phyloP scores from a whole-genome alignment of 768 basidiomycete genomes.

The Suillus subaureus region DNA sequence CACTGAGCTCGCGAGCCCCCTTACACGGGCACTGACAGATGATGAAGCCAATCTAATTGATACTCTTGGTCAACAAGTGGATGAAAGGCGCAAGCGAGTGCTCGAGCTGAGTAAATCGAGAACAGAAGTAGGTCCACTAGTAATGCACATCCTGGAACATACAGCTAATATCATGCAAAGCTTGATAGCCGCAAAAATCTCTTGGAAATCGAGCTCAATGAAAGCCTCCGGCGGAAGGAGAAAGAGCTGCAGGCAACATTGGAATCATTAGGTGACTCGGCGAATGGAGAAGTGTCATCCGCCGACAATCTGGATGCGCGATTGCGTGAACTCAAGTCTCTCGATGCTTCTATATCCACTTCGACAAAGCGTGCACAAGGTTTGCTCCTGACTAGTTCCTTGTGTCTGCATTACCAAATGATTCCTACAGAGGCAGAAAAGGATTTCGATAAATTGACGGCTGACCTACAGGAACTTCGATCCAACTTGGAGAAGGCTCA shows the following conservation, averaged over 20 bases:
- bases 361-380: constrained; percentile 67
- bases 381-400: constrained; percentile 20
- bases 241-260: constrained; percentile 79
- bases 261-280: constrained; percentile 70
- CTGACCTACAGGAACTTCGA: constrained; percentile 68
- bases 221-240: constrained; percentile 76
- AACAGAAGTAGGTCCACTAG: constrained; percentile 59
- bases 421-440: constrained; percentile 62
- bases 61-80: constrained; percentile 72
- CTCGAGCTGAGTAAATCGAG: constrained; percentile 67
- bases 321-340: constrained; percentile 64
- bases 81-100: constrained; percentile 69
- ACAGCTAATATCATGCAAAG: constrained; percentile 13
- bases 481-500: constrained; percentile 73
- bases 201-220: constrained; percentile 91
- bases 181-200: constrained; percentile 76
- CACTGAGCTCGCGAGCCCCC: constrained; percentile 71
- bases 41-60: constrained; percentile 74
- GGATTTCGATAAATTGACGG: constrained; percentile 62
- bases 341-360: constrained; percentile 67
- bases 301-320: constrained; percentile 69
- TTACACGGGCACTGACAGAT: constrained; percentile 71
- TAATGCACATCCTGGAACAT: background rate
- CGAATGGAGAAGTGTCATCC: constrained; percentile 55
- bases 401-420: background rate